A percentile compares a stretch with the other conserved stretches of the same genome.
Conservation (phyloP, 129 eudicot genomes). For the Flaveria robusta region DNA sequence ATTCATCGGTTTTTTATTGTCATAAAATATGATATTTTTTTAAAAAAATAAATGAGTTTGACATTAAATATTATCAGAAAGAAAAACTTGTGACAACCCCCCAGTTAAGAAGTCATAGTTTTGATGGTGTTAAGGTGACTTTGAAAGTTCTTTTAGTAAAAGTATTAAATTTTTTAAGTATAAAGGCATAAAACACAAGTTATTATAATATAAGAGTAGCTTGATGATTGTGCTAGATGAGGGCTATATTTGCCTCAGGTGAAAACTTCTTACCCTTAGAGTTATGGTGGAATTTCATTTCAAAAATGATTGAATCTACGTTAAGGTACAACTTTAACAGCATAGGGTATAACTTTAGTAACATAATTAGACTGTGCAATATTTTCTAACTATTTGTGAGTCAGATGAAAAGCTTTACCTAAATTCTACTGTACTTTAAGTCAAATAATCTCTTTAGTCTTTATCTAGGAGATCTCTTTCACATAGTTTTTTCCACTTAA, state of each 20-base stretch:
- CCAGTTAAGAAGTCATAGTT: too few relatives aligned
- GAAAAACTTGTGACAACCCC: too few relatives aligned
- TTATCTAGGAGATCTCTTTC: slow-evolving; percentile 37
- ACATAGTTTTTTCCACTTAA: slow-evolving; percentile 48
- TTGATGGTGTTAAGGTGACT: too few relatives aligned
- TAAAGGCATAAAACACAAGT: neutral
- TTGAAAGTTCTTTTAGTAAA: too few relatives aligned
- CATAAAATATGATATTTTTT: too few relatives aligned
- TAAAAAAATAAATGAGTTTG: too few relatives aligned
- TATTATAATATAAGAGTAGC: neutral
- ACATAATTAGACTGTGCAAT: slow-evolving; percentile 23
- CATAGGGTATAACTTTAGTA: slow-evolving; percentile 21
- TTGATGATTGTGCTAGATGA: slow-evolving; percentile 2
- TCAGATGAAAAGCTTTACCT: slow-evolving; percentile 47
- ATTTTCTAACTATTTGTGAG: slow-evolving; percentile 21
- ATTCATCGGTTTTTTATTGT: too few relatives aligned
- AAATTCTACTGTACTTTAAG: slow-evolving; percentile 38
- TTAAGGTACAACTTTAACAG: slow-evolving; percentile 21
- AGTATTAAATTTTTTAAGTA: neutral
- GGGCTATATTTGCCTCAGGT: slow-evolving; percentile 17
- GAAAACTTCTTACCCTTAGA: slow-evolving; percentile 5
- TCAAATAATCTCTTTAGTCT: slow-evolving; percentile 37
- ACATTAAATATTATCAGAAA: too few relatives aligned
- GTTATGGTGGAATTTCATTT: neutral
- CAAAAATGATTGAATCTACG: slow-evolving; percentile 24